Percentiles rank a stretch among this genome's conserved stretches.
Evolutionary conservation across 768 basidiomycete genomes (phyloP).

Genomic region (Butyriboletus loyo): DNA sequence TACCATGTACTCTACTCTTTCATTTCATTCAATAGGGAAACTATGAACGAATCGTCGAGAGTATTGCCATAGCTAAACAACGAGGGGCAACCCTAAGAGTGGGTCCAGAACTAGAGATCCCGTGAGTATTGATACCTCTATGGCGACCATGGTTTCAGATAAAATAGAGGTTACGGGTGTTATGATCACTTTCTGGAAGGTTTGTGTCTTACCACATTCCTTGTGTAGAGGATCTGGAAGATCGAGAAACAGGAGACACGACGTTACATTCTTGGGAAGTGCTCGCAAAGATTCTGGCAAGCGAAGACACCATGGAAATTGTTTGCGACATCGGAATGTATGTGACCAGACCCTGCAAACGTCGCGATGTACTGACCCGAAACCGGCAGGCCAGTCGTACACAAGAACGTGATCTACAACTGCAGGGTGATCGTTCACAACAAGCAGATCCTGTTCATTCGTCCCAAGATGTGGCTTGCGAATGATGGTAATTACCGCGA

Average conservation of each 20-base stretch:
- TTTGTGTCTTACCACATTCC: constrained; percentile 23
- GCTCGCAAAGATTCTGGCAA: constrained; percentile 82
- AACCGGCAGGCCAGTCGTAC: constrained; percentile 78
- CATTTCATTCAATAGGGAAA: constrained; percentile 63
- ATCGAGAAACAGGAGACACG: constrained; percentile 71
- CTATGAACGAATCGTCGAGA: constrained; percentile 83
- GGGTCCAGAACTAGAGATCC: constrained; percentile 95
- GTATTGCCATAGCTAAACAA: constrained; percentile 84
- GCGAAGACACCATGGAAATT: constrained; percentile 78
- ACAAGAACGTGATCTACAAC: constrained; percentile 99
- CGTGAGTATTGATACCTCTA: constrained; percentile 44
- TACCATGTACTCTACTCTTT: neutral
- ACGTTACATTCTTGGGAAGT: constrained; percentile 98
- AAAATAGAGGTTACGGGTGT: constrained; percentile 87
- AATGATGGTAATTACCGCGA: constrained; percentile 98
- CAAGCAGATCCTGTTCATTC: constrained; percentile 85
- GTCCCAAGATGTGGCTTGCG: constrained; percentile 99
- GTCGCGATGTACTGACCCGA: neutral
- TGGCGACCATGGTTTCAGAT: neutral
- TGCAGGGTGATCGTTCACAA: constrained; percentile 89
- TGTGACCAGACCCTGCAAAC: constrained; percentile 22
- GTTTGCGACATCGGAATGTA: constrained; percentile 97
- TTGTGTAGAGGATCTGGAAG: neutral
- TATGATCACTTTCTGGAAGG: constrained; percentile 98
- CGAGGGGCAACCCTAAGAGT: constrained; percentile 89